Conservation (phyloP, 805 yeast genomes). For the Yarrowia phangngaensis region DNA sequence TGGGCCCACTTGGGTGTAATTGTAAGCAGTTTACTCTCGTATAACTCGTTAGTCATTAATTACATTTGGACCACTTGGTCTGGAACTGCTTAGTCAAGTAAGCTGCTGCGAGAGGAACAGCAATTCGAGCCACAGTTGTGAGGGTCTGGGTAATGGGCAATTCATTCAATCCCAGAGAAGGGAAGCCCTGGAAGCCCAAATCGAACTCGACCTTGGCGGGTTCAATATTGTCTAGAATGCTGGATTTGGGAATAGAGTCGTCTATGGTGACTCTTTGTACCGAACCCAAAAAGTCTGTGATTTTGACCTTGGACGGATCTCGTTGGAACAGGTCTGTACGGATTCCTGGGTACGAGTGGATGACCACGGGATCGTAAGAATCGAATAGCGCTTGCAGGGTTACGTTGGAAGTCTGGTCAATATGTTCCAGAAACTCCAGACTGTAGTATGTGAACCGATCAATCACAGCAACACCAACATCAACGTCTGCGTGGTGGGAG, state of each 20-base stretch:
- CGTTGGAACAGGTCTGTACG: constrained; percentile 73
- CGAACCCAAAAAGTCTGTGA: constrained; percentile 94
- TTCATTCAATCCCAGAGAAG: not conserved
- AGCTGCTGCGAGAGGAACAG: constrained; percentile 10
- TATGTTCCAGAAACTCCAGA: constrained; percentile 77
- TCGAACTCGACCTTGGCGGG: constrained; percentile 5
- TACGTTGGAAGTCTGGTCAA: constrained; percentile 66
- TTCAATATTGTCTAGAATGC: constrained; percentile 13
- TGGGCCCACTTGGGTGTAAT: too few relatives aligned
- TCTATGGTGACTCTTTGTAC: constrained; percentile 76
- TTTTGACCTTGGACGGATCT: constrained; percentile 60
- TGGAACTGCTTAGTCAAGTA: constrained; percentile 11
- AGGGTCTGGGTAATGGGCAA: not conserved
- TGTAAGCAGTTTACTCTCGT: too few relatives aligned
- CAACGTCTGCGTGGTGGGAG: constrained; percentile 93
- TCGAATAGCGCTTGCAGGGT: constrained; percentile 83
- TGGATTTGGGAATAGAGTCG: constrained; percentile 35
- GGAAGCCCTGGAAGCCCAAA: constrained; percentile 10
- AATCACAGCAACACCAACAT: constrained; percentile 95
- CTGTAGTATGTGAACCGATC: constrained; percentile 94
- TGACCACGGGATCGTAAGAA: constrained; percentile 75
- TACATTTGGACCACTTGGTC: too few relatives aligned
- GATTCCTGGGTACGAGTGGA: constrained; percentile 93
- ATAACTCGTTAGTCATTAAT: too few relatives aligned
- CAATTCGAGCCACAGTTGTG: constrained; percentile 12